These are phyloP conservation scores for Boletus sp. DNA, from an alignment of 768 basidiomycete species.

Conservation along the genomic window DNA sequence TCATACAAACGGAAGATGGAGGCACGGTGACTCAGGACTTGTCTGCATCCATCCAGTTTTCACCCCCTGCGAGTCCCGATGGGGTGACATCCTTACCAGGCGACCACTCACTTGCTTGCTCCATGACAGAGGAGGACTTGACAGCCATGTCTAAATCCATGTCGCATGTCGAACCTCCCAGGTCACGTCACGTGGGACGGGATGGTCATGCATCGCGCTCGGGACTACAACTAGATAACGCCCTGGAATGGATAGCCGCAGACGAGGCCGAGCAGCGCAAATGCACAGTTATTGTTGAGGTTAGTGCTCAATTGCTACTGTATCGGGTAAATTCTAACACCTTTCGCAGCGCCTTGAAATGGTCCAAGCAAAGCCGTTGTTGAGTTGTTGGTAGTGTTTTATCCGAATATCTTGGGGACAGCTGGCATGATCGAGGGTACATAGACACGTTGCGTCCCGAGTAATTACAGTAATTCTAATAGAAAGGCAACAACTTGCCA, in stretches of 20 bases:
- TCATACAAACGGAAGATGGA: constrained; percentile 33
- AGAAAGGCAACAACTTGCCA: not conserved
- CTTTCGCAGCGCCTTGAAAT: constrained; percentile 65
- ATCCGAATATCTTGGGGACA: not conserved
- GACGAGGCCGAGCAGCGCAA: constrained; percentile 44
- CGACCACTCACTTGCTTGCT: constrained; percentile 50
- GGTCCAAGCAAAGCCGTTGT: constrained; percentile 64
- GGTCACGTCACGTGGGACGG: constrained; percentile 38
- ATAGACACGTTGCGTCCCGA: constrained; percentile 4
- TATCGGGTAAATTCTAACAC: constrained; percentile 1
- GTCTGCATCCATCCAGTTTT: constrained; percentile 44
- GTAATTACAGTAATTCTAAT: not conserved
- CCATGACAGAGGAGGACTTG: constrained; percentile 68
- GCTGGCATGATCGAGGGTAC: not conserved
- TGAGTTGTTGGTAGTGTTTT: constrained; percentile 61
- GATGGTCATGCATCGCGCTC: constrained; percentile 29
- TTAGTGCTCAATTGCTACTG: constrained; percentile 30
- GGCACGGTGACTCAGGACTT: constrained; percentile 9
- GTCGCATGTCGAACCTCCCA: constrained; percentile 61
- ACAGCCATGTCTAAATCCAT: constrained; percentile 75
- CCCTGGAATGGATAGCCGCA: constrained; percentile 46
- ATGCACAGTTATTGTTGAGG: constrained; percentile 70
- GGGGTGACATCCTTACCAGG: constrained; percentile 55
- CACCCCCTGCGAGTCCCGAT: constrained; percentile 57
- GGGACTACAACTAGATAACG: constrained; percentile 31